Base-by-base conservation (phyloP, 768 basidiomycete genomes). In the Auriscalpium orientale region DNA sequence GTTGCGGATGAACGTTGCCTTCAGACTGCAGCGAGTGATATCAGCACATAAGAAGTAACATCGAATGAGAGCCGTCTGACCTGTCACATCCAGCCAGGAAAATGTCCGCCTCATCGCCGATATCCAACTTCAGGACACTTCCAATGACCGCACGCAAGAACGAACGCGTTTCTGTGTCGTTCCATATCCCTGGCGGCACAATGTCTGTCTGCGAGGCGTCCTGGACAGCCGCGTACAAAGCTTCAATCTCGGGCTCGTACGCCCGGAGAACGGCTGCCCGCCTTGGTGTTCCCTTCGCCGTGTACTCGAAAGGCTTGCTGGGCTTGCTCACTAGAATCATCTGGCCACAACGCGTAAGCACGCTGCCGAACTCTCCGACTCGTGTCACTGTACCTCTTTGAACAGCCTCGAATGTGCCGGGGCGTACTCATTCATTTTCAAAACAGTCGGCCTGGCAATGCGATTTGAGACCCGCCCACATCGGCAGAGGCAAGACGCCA, bases 211-310 rank as follows among this genome's bases (percentile, higher is more conserved):
- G 28, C 15, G 47, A 46, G 21, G 48, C 35, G 3, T 16, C 7
- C 35, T 40, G 43, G 21, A 21, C n/a, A 12, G 12, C 60, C 70
- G 57, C 54, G 18, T 65, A 82, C 73, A 81, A 49, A 16, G 62
- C 67, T 33, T 80, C 70, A 18, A 83, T 79, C 54, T 82, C 80
- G 1, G 69, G 52, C 12, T 65, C 66, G 59, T 82, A 82, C 16
- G 66, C 12, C 5, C 53, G 62, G 38, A 79, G 51, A 1, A 75
- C 69, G 6, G 69, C 71, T 54, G 74, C 75, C 49, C 74, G 72
- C 44, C 68, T 67, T 3, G 78, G 70, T 0, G 79, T 76, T 1
- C 78, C 77, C 59, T 81, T 82, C 0, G 67, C 72, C 1, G 77
- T 66, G 20, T 73, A 73, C n/a, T 72, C 66, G 44, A 81, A 66